Percentiles rank a stretch among this genome's conserved stretches.
Evolutionary conservation across 179 eudicot genomes (phyloP).

Genomic region (Heliamphora pulchella): DNA sequence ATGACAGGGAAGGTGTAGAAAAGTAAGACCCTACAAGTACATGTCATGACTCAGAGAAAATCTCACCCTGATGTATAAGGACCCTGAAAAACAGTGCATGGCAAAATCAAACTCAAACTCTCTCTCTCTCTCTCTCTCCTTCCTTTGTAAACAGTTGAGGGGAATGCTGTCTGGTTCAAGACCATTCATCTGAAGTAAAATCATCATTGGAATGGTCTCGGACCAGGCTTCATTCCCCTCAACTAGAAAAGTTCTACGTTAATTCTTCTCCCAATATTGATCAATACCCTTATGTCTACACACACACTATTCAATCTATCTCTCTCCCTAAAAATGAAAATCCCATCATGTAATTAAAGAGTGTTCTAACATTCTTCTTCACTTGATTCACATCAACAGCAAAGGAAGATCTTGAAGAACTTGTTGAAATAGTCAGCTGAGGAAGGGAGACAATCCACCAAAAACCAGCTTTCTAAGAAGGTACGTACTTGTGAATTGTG

Average conservation of each 20-base stretch:
- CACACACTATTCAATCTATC: background rate
- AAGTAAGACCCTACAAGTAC: background rate
- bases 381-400: background rate
- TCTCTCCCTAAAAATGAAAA: background rate
- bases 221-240: conserved; percentile 99
- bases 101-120: background rate
- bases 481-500: background rate
- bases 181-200: conserved; percentile 16
- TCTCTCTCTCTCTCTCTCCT: conserved; percentile 14
- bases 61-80: conserved; percentile 17
- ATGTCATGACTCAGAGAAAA: background rate
- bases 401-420: conserved; percentile 9
- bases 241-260: conserved; percentile 23
- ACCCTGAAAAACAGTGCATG: conserved; percentile 21
- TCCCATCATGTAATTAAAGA: background rate
- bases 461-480: background rate
- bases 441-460: conserved; percentile 6
- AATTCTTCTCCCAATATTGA: background rate
- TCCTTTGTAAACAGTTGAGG: conserved; percentile 22
- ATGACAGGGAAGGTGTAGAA: conserved; percentile 4
- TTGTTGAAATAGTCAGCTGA: background rate
- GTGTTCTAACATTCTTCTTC: background rate
- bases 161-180: conserved; percentile 44
- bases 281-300: background rate
- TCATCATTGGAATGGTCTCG: conserved; percentile 43